Conservation (phyloP, 2,329 filamentous ascomycete species). For the Botrytis fabae region DNA sequence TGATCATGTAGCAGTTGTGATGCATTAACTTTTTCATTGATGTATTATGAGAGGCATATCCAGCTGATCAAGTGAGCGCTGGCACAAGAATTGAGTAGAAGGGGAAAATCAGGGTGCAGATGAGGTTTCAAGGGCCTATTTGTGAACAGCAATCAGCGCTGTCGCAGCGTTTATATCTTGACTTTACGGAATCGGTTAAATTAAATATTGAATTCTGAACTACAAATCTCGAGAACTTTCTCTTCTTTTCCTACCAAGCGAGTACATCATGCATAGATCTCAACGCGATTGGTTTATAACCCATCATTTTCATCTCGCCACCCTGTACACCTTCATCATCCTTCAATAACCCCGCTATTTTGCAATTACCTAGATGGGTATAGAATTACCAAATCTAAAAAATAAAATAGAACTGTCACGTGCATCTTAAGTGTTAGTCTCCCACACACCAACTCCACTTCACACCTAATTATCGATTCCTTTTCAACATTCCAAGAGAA, state of each 20-base stretch:
- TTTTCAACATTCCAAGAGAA: background rate
- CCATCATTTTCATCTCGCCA: background rate
- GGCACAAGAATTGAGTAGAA: background rate
- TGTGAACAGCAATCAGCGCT: background rate
- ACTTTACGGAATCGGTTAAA: background rate
- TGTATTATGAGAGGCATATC: background rate
- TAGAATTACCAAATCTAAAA: background rate
- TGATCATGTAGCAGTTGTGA: conserved; percentile 54
- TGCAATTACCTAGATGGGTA: background rate
- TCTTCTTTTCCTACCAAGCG: background rate
- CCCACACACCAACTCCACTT: background rate
- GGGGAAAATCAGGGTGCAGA: background rate
- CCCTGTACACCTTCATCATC: background rate
- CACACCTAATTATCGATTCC: background rate
- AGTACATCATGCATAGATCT: background rate
- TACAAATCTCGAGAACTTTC: background rate
- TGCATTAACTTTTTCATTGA: background rate
- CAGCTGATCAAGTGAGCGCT: background rate
- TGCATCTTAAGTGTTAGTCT: background rate
- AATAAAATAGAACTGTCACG: background rate
- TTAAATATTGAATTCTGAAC: background rate
- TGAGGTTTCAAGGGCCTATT: background rate
- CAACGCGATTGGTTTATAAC: background rate
- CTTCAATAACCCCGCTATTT: background rate
- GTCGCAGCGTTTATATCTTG: background rate